Base-by-base conservation (phyloP, 306 rosid species). In the Vicia villosa region DNA sequence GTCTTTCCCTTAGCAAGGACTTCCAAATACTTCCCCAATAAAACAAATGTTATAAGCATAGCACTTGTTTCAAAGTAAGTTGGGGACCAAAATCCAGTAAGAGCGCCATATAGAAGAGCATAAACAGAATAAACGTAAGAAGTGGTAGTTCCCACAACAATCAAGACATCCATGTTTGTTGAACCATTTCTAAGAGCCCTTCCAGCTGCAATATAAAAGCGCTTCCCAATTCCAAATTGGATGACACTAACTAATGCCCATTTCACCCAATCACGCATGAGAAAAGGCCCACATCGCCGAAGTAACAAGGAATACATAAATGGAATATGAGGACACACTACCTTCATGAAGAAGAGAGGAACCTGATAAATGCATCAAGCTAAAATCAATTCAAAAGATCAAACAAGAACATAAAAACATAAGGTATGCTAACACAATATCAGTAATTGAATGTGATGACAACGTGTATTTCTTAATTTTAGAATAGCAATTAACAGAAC, bases 1-100 rank as follows among this genome's bases (percentile, higher is more conserved):
- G 98, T 94, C 87, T 94, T 94, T 70, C 98, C 98, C 75, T 94
- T 94, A 32, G 98, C 98, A 74, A 94, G 94, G 72, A 89, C 88
- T 84, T 94, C 98, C 84, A 94, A 68, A 78, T 94, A 94, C 80
- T 94, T 94, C 10, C 98, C 98, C 89, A 94, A 74, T 58, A 94
- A 85, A 16, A 90, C 97, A 83, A 94, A 94, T 74, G 98, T 94
- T 76, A 94, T 94, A 70, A 94, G 91, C 98, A 94, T 94, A 70
- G 92, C 89, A 87, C 97, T 90, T 76, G 97, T 94, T 85, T 94
- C 98, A 78, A 94, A 94, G 81, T 94, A 90, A 3, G 87, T 90
- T 14, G 96, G 95, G 67, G 97, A 87, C 97, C 98, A 88, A 73
- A 88, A 90, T 68, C 96, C 97, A 76, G 97, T 90, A 51, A 87